Base-by-base conservation (phyloP, 257 asterid genomes). In the Fraxinus cuspidata region DNA sequence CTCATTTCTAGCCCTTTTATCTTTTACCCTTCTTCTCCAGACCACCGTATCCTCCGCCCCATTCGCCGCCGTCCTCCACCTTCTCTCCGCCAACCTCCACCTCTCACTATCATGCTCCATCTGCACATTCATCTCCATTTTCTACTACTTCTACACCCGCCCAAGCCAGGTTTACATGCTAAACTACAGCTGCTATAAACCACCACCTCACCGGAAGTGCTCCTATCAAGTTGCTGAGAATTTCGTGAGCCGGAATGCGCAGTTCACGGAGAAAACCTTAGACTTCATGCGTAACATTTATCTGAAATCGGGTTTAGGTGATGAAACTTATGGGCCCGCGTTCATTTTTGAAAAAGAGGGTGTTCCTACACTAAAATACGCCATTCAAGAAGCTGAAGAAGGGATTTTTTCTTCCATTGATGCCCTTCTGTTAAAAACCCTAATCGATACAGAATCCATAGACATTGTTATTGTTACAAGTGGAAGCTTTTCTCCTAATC, bases 291-390 rank as follows among this genome's bases (percentile, higher is more conserved):
- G 82, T 9, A 87, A 79, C 44, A 90, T 92, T 32, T 85, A 77
- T 66, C 73, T 34, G 29, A 90, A 85, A 73, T 92, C 97, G 1
- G 94, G 97, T 0, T 37, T 92, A 6, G 89, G 97, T 0, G 92
- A 90, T 7, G 92, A 89, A 53, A 90, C 97, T 11, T 87, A 92
- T 79, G 96, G 78, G 7, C 94, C 97, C 1, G 81, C 87, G 1
- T 90, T 87, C 86, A 84, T 92, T 23, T 90, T 88, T 47, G 89
- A 82, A 5, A 80, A 79, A 11, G 84, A 71, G 0, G 69, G 73
- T 12, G 42, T 4, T 13, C 89, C 92, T 34, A 74, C 78, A 63
- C 83, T 88, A 21, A 77, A 83, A 66, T 76, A 51, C 78, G 97
- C 96, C 40, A 34, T 77, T 72, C 87, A 83, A 74, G 97, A 92